Conservation (phyloP, 495 filamentous ascomycete genomes). For the Lophiostoma macrostomum region DNA sequence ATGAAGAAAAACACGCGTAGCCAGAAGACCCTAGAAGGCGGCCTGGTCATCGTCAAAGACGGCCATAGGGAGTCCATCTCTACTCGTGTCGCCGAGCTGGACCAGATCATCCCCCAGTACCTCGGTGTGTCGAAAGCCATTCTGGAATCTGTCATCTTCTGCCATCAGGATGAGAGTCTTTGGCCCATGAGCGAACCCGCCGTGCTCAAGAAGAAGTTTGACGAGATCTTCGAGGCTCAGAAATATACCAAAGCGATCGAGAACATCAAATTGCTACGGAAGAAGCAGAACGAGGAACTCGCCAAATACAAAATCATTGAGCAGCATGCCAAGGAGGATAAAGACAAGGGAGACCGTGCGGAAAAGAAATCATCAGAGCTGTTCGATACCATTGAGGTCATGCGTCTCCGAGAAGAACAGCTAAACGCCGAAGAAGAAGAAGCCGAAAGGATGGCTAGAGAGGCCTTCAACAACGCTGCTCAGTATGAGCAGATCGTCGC, state of each 20-base stretch:
- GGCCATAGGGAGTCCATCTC: constrained; percentile 79
- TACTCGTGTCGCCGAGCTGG: constrained; percentile 71
- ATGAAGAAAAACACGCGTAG: constrained; percentile 73
- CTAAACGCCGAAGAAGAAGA: constrained; percentile 54
- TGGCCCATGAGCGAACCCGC: constrained; percentile 95
- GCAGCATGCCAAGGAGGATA: constrained; percentile 74
- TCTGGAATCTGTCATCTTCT: constrained; percentile 93
- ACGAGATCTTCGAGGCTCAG: constrained; percentile 94
- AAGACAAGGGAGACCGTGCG: constrained; percentile 74
- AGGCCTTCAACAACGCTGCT: constrained; percentile 59
- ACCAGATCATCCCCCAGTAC: constrained; percentile 78
- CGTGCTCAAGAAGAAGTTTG: constrained; percentile 85
- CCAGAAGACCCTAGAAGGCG: constrained; percentile 78
- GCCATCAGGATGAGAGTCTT: constrained; percentile 94
- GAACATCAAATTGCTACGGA: constrained; percentile 81
- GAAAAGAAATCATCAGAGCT: constrained; percentile 63
- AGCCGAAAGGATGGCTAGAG: constrained; percentile 54
- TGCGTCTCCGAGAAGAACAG: constrained; percentile 56
- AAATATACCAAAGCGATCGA: constrained; percentile 98
- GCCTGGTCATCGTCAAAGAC: constrained; percentile 67
- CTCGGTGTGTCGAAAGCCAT: constrained; percentile 88
- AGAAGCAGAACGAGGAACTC: constrained; percentile 75
- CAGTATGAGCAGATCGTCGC: constrained; percentile 63
- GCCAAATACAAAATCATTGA: constrained; percentile 67
- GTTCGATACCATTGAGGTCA: constrained; percentile 69